Percentiles rank a stretch among this genome's conserved stretches.
These are phyloP conservation scores for Phytophthora litchii DNA, from an alignment of 352 stramenopile genomes.

Conservation along the genomic window DNA sequence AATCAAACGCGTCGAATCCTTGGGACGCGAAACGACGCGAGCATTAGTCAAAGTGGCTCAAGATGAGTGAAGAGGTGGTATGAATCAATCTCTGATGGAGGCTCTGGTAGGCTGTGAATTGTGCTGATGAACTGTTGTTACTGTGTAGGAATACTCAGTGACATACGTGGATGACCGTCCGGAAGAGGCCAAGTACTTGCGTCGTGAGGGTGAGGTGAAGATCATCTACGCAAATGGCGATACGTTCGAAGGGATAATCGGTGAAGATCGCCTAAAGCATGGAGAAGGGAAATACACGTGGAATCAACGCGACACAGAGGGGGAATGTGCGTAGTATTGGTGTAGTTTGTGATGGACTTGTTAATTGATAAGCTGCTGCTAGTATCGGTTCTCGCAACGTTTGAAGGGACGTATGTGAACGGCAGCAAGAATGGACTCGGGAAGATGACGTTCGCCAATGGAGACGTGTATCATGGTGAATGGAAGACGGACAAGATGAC, in stretches of 20 bases:
- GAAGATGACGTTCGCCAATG: conserved; percentile 93
- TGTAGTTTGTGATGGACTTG: not conserved
- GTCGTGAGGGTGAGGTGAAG: conserved; percentile 80
- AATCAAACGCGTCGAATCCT: not conserved
- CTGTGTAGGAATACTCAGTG: conserved; percentile 68
- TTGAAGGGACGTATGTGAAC: conserved; percentile 88
- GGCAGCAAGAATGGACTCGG: conserved; percentile 85
- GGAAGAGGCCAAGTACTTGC: conserved; percentile 88
- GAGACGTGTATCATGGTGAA: conserved; percentile 90
- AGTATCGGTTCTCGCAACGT: conserved; percentile 79
- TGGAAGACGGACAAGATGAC: conserved; percentile 88
- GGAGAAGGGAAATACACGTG: conserved; percentile 90
- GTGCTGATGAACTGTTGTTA: not conserved
- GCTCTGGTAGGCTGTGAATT: not conserved
- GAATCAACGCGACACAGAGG: conserved; percentile 71
- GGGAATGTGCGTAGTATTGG: conserved; percentile 47
- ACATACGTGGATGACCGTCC: conserved; percentile 89
- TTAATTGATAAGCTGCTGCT: conserved; percentile 3
- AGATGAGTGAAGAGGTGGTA: conserved; percentile 62
- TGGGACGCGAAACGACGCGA: conserved; percentile 26
- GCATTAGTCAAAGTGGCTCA: conserved; percentile 1
- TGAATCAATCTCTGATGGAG: not conserved
- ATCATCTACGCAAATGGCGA: conserved; percentile 91
- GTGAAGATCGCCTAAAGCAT: conserved; percentile 80
- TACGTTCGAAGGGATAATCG: conserved; percentile 91